Evolutionary conservation across 768 basidiomycete species (phyloP), one percentile per base, ranked within the genome.

Genomic region (Cyathus striatus): DNA sequence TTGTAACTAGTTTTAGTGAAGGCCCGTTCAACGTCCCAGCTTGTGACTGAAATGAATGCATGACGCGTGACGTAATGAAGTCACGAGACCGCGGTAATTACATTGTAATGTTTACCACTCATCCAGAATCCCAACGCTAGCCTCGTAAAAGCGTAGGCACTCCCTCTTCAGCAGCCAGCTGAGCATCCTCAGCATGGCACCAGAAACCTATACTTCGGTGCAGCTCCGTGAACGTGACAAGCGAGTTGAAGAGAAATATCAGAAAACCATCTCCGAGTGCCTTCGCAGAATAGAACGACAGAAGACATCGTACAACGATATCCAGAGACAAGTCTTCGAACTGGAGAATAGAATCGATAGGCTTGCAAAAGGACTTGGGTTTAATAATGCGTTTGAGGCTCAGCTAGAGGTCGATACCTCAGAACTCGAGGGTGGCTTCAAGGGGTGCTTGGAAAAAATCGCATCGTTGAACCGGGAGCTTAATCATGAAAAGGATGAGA

Each of bases 351-450:
- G 69, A 1, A 64, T 60, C 0, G 52, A 65, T 13, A 57, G 62
- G 14, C 59, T 78, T 2, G 75, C 72, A 0, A 49, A 54, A 5
- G 56, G 56, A 1, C 61, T 80, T 34, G 78, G 76, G 0, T 78
- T 73, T 47, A 48, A 54, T 2, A 61, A 68, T 38, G 50, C 74
- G 2, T 59, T 57, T 7, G 73, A 76, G 23, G 71, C 73, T 0
- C 68, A 75, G 42, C 55, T 63, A 5, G 54, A 58, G 6, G 55
- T 76, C 23, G 66, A 71, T 25, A 60, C 63, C 2, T 53, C 64
- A 2, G 68, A 62, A 4, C 39, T 60, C 0, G n/a, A n/a, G n/a
- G n/a, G n/a, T n/a, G 47, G 64, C 3, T 73, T 67, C 42, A 59
- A 58, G 42, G 63, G 66, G 14, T 63, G 63, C 44, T 48, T 68